Percentiles rank a stretch among this genome's conserved stretches.
phyloP scores from a whole-genome alignment of 192 early-diverging fungal species.

The Jimgerdemannia lactiflua region DNA sequence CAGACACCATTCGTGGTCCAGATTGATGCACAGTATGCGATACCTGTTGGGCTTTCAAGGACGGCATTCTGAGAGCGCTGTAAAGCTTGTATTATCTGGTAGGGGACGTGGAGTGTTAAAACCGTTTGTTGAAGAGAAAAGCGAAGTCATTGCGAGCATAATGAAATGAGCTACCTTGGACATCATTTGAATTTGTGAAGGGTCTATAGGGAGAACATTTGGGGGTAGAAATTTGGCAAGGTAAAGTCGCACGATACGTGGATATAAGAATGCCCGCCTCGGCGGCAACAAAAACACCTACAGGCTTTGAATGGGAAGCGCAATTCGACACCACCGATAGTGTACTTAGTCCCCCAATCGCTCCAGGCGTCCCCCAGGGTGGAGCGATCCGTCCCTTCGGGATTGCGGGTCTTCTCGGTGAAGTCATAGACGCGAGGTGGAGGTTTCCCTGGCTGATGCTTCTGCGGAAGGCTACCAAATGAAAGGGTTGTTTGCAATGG shows the following conservation, averaged over 20 bases:
- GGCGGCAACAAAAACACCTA: background rate
- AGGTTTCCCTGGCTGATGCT: background rate
- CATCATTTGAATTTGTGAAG: conserved; percentile 34
- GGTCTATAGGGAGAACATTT: conserved; percentile 6
- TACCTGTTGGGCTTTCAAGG: conserved; percentile 67
- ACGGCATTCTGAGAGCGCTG: conserved; percentile 55
- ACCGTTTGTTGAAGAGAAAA: background rate
- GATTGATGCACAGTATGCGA: background rate
- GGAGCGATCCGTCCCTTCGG: background rate
- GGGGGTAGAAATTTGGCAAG: background rate
- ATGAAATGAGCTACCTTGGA: conserved; percentile 6
- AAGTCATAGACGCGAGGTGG: background rate
- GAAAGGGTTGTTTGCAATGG: background rate
- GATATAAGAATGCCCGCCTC: too few species aligned
- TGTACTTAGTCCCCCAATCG: background rate
- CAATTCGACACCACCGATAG: conserved; percentile 3
- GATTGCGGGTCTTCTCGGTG: background rate
- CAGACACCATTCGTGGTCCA: background rate
- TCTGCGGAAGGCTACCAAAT: background rate
- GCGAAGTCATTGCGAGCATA: background rate
- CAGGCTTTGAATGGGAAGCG: conserved; percentile 5
- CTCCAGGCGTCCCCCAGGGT: background rate
- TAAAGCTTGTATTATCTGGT: conserved; percentile 42
- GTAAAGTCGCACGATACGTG: background rate
- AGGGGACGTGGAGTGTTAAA: background rate